These are phyloP conservation scores for Xylogone sp. DNA, from an alignment of 2,329 filamentous ascomycete genomes.

Conservation along the genomic window DNA sequence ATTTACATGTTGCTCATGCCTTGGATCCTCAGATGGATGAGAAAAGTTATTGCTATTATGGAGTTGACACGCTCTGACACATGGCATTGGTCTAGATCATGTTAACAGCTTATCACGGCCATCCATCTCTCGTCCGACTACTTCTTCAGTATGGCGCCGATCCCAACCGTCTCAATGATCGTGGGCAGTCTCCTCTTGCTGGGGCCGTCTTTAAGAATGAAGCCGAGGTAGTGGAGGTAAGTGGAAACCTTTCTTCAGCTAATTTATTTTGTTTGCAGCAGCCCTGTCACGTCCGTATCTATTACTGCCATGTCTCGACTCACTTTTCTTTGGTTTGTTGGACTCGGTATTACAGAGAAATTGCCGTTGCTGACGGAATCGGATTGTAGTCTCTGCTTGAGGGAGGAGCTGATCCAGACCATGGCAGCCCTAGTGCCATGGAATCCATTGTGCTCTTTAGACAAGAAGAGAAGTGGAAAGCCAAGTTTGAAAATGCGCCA, in stretches of 20 bases:
- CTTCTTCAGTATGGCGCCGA: slow-evolving; percentile 62
- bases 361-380: not conserved
- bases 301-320: too few species aligned
- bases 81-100: slow-evolving; percentile 60
- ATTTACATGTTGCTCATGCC: too few species aligned
- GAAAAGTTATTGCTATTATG: too few species aligned
- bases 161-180: slow-evolving; percentile 63
- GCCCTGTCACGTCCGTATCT: too few species aligned
- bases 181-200: slow-evolving; percentile 65
- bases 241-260: slow-evolving; percentile 6
- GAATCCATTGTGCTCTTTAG: slow-evolving; percentile 49
- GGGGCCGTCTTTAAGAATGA: slow-evolving; percentile 73
- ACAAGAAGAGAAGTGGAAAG: slow-evolving; percentile 46
- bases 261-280: too few species aligned
- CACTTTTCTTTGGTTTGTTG: too few species aligned
- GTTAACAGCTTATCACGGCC: slow-evolving; percentile 68
- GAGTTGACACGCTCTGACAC: too few species aligned
- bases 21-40: too few species aligned
- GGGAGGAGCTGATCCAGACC: slow-evolving; percentile 51
- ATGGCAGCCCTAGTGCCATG: slow-evolving; percentile 45
- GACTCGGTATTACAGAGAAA: too few species aligned
- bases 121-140: slow-evolving; percentile 55
- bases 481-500: slow-evolving; percentile 44
- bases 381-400: slow-evolving; percentile 38
- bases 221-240: slow-evolving; percentile 56